These are phyloP conservation scores for Garcia nutans DNA, from an alignment of 345 rosid species.

Conservation along the genomic window DNA sequence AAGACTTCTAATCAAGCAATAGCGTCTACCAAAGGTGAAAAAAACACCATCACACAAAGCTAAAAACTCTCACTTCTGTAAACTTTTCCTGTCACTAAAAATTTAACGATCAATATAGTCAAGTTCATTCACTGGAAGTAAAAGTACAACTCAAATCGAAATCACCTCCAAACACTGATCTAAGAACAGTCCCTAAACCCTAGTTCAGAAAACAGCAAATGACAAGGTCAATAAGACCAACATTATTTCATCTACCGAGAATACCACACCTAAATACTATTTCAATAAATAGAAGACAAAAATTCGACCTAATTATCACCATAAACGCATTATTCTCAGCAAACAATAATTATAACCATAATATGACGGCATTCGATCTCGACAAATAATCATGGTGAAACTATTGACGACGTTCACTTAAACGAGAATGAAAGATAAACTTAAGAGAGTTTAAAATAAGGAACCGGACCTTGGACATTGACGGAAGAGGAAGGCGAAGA, in stretches of 20 bases:
- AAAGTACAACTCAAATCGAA: neutral
- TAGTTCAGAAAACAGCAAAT: neutral
- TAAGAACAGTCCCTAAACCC: neutral
- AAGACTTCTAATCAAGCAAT: neutral
- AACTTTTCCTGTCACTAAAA: neutral
- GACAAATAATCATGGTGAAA: neutral
- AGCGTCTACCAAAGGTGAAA: too few relatives aligned
- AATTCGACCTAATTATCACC: neutral
- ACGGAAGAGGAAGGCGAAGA: conserved; percentile 48
- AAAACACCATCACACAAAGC: neutral
- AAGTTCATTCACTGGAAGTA: neutral
- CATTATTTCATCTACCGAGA: neutral
- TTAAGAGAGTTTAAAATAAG: neutral
- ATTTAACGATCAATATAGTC: neutral
- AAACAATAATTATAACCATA: conserved; percentile 19
- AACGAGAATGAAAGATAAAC: neutral
- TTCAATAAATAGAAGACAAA: neutral
- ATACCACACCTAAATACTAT: neutral
- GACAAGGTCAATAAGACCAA: neutral
- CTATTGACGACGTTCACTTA: neutral
- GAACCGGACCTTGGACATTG: conserved; percentile 41
- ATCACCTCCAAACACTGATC: neutral
- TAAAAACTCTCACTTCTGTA: neutral
- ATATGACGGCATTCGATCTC: conserved; percentile 1
- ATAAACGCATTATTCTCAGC: neutral